Base-by-base conservation (phyloP, 805 yeast species). In the Saccharomycopsis oosterbeekiorum region DNA sequence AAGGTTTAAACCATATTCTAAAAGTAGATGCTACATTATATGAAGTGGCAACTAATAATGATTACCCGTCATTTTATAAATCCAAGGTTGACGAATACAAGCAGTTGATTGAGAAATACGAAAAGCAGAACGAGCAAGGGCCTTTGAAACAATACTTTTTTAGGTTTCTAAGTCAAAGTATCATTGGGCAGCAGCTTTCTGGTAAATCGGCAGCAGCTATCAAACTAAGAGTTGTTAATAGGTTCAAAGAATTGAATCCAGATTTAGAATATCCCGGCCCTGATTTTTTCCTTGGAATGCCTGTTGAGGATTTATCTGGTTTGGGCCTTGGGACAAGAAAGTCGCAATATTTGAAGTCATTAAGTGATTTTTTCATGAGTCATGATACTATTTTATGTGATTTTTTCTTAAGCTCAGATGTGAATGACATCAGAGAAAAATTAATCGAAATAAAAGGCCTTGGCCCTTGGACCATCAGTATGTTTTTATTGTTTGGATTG, bases 401-500 rank as follows among this genome's bases (percentile, higher is more conserved):
- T 0, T 73, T 79, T 58, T 79, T 84, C 63, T 51, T 62, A 1
- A 61, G 65, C 0, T 73, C 73, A 40, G 64, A 75, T 2, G 76
- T 80, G 56, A 80, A 80, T 1, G 82, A 75, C 24, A 72, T 86
- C 15, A 68, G 79, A 0, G 76, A 76, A 19, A 80, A 78, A 61
- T 71, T 86, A 59, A 78, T 80, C 0, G 70, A 70, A 29, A 74
- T 87, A 64, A 86, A 87, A 67, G 96, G 96, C 0, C 80, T 88
- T 17, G 96, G 94, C 0, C 78, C 79, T 1, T 92, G 98, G 98
- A 83, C 91, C 4, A 92, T 94, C 0, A 87, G 86, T 60, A 92
- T 92, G 97, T 92, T 90, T 71, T 72, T 88, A 17, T 68, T 86
- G 24, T 89, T 89, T 69, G 86, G 88, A 0, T 73, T 91, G 55